These are phyloP conservation scores for Hibiscus trionum DNA, from an alignment of 345 rosid species.

Conservation along the genomic window DNA sequence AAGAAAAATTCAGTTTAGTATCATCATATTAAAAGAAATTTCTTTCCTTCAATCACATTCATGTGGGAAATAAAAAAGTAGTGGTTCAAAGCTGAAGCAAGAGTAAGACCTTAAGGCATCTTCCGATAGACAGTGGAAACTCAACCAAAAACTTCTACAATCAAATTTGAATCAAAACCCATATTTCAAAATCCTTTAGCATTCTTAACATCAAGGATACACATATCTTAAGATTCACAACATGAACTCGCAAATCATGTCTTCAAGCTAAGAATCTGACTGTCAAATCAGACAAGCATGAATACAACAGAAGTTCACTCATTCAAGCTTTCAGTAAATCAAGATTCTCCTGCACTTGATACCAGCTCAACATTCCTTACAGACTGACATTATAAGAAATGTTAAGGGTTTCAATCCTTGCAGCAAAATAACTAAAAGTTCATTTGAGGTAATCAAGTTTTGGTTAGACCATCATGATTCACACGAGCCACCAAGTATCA, in stretches of 20 bases:
- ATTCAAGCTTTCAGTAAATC: neutral
- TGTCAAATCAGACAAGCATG: neutral
- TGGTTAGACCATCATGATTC: too few relatives aligned
- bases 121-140: neutral
- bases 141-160: neutral
- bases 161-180: neutral
- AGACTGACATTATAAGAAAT: neutral
- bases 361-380: neutral
- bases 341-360: neutral
- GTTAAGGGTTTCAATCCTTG: neutral
- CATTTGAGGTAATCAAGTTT: too few relatives aligned
- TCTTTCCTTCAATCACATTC: neutral
- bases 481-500: too few relatives aligned
- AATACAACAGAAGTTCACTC: too few relatives aligned
- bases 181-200: neutral
- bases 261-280: neutral
- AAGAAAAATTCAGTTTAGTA: slow-evolving; percentile 6
- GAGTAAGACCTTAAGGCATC: neutral
- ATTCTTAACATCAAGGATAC: neutral
- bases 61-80: neutral
- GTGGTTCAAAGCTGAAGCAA: neutral
- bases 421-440: neutral
- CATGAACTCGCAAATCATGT: neutral
- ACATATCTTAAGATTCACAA: neutral
- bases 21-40: neutral